A percentile compares a stretch with the other conserved stretches of the same genome.
Evolutionary conservation across 306 rosid genomes (phyloP).

Genomic region (Boehmeria nivea): DNA sequence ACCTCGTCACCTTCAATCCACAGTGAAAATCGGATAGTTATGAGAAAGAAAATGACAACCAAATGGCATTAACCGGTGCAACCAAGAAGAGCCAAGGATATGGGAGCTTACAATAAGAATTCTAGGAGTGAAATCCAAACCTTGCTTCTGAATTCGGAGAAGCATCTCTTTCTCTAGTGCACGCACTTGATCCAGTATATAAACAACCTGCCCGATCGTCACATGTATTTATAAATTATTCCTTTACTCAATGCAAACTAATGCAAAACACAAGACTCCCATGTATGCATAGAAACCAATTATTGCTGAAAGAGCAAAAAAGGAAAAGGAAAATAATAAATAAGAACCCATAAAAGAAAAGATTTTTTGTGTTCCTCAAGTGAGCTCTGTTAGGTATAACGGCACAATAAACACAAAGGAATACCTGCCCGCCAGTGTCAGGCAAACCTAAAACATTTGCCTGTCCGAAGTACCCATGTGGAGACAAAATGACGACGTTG

Average conservation of each 20-base stretch:
- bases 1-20: constrained; percentile 57
- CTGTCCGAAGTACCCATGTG: constrained; percentile 92
- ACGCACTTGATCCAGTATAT: constrained; percentile 95
- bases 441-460: constrained; percentile 95
- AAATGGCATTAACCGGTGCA: constrained; percentile 4
- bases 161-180: constrained; percentile 95
- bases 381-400: not conserved
- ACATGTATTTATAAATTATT: not conserved
- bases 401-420: constrained; percentile 6
- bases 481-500: constrained; percentile 83
- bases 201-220: constrained; percentile 54
- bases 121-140: constrained; percentile 66
- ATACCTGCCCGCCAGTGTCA: constrained; percentile 99
- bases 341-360: no score
- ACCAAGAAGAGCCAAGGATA: constrained; percentile 4
- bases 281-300: not conserved
- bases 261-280: not conserved
- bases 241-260: no score
- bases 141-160: constrained; percentile 70
- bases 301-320: not conserved
- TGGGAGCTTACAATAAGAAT: constrained; percentile 65
- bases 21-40: not conserved
- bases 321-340: not conserved
- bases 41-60: not conserved
- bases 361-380: not conserved